These are phyloP conservation scores for Xylaria telfairii DNA, from an alignment of 495 filamentous ascomycete species.

Conservation along the genomic window DNA sequence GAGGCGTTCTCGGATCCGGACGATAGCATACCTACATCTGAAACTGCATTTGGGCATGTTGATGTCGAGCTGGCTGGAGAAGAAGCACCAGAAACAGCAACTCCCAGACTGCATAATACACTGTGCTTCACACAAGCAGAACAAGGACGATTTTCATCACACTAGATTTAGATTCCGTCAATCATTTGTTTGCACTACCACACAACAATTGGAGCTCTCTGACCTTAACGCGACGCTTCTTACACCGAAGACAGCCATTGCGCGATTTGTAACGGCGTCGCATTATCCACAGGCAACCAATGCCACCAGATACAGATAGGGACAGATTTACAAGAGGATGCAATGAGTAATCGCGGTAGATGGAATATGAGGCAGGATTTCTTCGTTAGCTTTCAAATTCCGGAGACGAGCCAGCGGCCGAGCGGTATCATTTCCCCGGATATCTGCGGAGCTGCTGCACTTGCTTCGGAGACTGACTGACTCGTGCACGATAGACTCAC, in stretches of 20 bases:
- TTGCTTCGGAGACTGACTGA: not conserved
- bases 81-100: not conserved
- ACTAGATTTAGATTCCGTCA: not conserved
- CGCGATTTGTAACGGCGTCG: conserved; percentile 1
- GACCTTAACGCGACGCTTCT: not conserved
- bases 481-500: too few relatives aligned
- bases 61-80: not conserved
- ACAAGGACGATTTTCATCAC: not conserved
- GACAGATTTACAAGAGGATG: not conserved
- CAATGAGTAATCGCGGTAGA: not conserved
- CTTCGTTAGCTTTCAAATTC: not conserved
- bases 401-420: not conserved
- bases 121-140: not conserved
- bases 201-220: not conserved
- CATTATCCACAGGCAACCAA: not conserved
- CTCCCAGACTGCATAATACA: not conserved
- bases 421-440: not conserved
- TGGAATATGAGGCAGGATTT: not conserved
- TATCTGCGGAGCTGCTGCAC: not conserved
- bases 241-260: conserved; percentile 4
- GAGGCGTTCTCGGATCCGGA: not conserved
- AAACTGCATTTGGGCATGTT: not conserved
- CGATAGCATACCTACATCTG: not conserved
- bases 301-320: not conserved
- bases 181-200: not conserved